phyloP scores from a whole-genome alignment of 768 basidiomycete genomes.

The Rhizopogon rudus region DNA sequence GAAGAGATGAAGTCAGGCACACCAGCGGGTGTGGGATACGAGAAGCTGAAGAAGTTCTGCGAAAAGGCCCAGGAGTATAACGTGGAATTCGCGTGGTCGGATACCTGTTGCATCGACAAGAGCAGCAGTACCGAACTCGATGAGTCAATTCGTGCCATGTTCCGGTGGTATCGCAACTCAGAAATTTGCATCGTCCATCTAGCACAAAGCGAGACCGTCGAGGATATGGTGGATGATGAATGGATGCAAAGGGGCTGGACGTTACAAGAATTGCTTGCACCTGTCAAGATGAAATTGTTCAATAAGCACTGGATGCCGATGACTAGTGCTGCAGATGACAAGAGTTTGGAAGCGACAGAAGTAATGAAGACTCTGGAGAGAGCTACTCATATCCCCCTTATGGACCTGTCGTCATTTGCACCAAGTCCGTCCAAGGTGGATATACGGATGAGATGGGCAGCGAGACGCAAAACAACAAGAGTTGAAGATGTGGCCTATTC shows the following conservation, averaged over 20 bases:
- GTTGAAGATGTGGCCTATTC: slow-evolving; percentile 13
- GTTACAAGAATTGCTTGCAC: slow-evolving; percentile 2
- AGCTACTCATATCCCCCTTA: too few relatives aligned
- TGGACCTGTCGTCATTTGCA: too few relatives aligned
- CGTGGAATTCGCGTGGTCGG: not conserved
- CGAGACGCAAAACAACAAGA: slow-evolving; percentile 9
- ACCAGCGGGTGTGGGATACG: not conserved
- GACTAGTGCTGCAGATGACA: too few relatives aligned
- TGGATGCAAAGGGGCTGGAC: slow-evolving; percentile 5
- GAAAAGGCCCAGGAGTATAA: too few relatives aligned
- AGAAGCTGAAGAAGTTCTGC: not conserved
- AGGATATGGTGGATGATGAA: not conserved
- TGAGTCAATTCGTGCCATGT: slow-evolving; percentile 12
- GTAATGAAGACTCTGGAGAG: too few relatives aligned
- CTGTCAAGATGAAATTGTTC: not conserved
- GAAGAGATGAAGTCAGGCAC: not conserved
- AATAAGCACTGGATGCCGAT: not conserved
- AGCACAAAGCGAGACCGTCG: not conserved
- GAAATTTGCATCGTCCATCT: slow-evolving; percentile 7
- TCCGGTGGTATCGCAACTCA: slow-evolving; percentile 9
- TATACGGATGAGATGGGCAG: slow-evolving; percentile 9
- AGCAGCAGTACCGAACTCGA: slow-evolving; percentile 9
- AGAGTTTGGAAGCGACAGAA: too few relatives aligned
- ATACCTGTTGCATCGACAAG: slow-evolving; percentile 9
- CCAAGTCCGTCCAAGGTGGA: too few relatives aligned